These are phyloP conservation scores for Penicillium frequentans DNA, from an alignment of 2,329 filamentous ascomycete genomes.

Conservation along the genomic window DNA sequence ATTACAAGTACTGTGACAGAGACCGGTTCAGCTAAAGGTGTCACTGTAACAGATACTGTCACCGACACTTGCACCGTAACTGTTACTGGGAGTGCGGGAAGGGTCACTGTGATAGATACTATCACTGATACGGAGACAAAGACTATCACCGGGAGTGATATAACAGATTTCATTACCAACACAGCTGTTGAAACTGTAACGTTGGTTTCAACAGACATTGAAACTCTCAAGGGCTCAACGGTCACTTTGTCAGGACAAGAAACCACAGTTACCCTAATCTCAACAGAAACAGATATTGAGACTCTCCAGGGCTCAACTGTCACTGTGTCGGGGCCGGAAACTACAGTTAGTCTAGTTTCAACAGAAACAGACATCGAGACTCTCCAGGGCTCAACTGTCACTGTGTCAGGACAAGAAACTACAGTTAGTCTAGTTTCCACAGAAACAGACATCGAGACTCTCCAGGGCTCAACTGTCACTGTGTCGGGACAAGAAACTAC, in stretches of 20 bases:
- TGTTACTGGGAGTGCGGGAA: not conserved
- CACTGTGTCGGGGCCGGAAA: not conserved
- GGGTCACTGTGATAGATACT: not conserved
- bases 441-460: too few species aligned
- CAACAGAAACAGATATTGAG: not conserved
- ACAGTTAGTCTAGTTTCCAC: not conserved
- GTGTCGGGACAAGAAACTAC: too few species aligned
- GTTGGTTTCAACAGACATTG: not conserved
- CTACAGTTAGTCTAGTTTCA: not conserved
- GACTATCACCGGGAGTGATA: not conserved
- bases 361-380: not conserved
- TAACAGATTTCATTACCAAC: slow-evolving; percentile 1
- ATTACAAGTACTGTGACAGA: not conserved
- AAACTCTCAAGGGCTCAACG: slow-evolving; percentile 3
- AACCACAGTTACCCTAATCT: not conserved
- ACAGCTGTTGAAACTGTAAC: not conserved
- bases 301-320: slow-evolving; percentile 6
- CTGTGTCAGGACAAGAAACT: not conserved
- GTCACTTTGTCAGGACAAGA: not conserved
- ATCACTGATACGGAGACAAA: not conserved
- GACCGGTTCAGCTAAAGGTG: not conserved
- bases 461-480: not conserved
- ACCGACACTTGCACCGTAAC: slow-evolving; percentile 3
- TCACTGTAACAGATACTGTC: not conserved
- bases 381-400: not conserved